These are phyloP conservation scores for Rubia peregrina DNA, from an alignment of 305 asterid genomes.

Conservation along the genomic window DNA sequence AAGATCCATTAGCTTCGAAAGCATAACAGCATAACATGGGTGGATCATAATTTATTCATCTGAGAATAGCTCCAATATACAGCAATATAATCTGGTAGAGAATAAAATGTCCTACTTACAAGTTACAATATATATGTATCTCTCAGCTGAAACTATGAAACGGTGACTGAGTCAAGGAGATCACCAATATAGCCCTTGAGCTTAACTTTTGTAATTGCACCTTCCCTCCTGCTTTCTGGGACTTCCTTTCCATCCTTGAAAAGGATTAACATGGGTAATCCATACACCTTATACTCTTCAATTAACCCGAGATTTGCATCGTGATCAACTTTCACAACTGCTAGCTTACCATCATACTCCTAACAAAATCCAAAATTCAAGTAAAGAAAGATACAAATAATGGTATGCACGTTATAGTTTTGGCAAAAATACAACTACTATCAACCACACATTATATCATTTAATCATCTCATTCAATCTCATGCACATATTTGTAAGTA, in stretches of 20 bases:
- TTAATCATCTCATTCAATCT: too few relatives aligned
- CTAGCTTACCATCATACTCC: slow-evolving; percentile 70
- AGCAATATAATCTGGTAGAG: background rate
- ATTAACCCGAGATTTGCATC: slow-evolving; percentile 71
- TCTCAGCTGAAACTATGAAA: slow-evolving; percentile 26
- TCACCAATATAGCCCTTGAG: slow-evolving; percentile 61
- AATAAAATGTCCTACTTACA: slow-evolving; percentile 13
- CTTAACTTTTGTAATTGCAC: slow-evolving; percentile 70
- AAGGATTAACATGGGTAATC: slow-evolving; percentile 68
- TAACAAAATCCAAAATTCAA: slow-evolving; percentile 15
- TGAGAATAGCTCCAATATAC: slow-evolving; percentile 10
- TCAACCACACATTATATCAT: too few relatives aligned
- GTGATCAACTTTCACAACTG: slow-evolving; percentile 68
- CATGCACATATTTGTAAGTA: too few relatives aligned
- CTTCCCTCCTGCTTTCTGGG: slow-evolving; percentile 71
- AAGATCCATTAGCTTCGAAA: background rate
- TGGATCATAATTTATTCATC: slow-evolving; percentile 3
- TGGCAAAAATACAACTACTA: too few relatives aligned
- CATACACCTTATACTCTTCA: slow-evolving; percentile 77
- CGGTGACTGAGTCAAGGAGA: slow-evolving; percentile 43
- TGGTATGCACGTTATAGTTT: too few relatives aligned
- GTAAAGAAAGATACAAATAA: background rate
- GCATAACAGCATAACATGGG: background rate
- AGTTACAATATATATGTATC: slow-evolving; percentile 3
- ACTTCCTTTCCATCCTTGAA: slow-evolving; percentile 77